Percentiles rank a stretch among this genome's conserved stretches.
These are phyloP conservation scores for Colletotrichum siamense DNA, from an alignment of 2,329 filamentous ascomycete genomes.

Conservation along the genomic window DNA sequence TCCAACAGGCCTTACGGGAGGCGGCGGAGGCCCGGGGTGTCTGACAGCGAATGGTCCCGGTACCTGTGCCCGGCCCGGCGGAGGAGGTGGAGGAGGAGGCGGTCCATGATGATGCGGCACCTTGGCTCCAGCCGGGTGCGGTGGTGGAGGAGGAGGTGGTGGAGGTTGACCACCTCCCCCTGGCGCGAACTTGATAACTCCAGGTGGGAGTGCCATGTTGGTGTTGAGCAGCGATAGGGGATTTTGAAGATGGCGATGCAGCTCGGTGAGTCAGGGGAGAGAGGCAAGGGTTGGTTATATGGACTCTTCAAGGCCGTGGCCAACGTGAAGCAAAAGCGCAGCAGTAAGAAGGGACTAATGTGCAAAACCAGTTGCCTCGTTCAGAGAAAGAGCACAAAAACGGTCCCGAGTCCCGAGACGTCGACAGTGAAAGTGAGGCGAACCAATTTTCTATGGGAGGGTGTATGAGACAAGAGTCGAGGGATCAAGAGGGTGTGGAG, in stretches of 20 bases:
- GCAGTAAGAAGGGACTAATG: not conserved
- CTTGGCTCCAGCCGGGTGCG: not conserved
- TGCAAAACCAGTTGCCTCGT: not conserved
- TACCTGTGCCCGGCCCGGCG: not conserved
- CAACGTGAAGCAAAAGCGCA: not conserved
- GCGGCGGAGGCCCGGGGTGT: not conserved
- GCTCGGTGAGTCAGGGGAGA: not conserved
- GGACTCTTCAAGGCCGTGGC: not conserved
- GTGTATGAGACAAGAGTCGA: slow-evolving; percentile 10
- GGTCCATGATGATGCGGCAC: not conserved
- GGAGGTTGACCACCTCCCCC: not conserved
- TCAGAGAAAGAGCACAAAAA: not conserved
- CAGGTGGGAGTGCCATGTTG: slow-evolving; percentile 9
- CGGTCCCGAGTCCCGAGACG: not conserved
- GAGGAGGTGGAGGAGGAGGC: not conserved
- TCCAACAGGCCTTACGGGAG: not conserved
- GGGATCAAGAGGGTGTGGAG: slow-evolving; percentile 4
- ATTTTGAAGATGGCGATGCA: not conserved
- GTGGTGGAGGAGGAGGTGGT: not conserved
- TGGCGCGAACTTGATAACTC: not conserved
- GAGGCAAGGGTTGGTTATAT: not conserved
- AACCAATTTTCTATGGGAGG: not conserved
- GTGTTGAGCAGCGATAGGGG: not conserved
- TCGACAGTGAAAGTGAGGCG: slow-evolving; percentile 17
- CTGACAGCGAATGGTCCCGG: not conserved